Evolutionary conservation across 1,284 basidiomycete genomes (phyloP), one percentile per base, ranked within the genome.

Genomic region (Puccinia novopanici): DNA sequence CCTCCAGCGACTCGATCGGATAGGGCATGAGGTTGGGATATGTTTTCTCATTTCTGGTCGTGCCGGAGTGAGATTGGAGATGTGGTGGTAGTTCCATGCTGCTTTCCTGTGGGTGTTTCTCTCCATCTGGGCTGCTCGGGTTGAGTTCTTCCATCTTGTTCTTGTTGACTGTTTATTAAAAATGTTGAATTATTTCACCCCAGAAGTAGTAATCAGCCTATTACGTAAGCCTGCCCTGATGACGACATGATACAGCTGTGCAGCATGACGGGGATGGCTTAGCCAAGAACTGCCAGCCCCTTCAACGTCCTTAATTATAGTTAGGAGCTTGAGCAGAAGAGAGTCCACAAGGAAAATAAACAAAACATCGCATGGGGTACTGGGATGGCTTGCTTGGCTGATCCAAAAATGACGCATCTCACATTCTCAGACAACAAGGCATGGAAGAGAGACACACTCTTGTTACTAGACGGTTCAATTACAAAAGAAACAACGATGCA

Each of bases 1-100:
- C 90, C 17, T 90, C 90, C 81, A 93, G 88, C 0, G 91, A 88
- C 86, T 97, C 94, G 82, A 92, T 90, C 83, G 89, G 88, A 86
- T 96, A 97, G 1, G 95, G 94, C 63, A 98, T 78, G 72, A 86
- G 82, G 73, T 79, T 82, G 76, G 82, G 59, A 42, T 52, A 19
- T 52, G 75, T 70, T 82, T 83, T 34, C 75, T 77, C 48, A 59
- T 37, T 55, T 82, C 80, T 45, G 82, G 81, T 55, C 78, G 82
- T 81, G 82, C 82, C 67, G 80, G 81, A 17, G 68, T 83, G 77
- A 17, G 34, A 42, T 50, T 71, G 77, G 54, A 79, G 68, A 42
- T 79, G 77, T 57, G 57, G 70, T 30, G 77, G 77, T 22, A 79
- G 8, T 10, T 30, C n/a, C n/a, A n/a, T 61, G 30, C 13, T 13